Base-by-base conservation (phyloP, 164 flowering plant species). In the Echeveria elegans region DNA sequence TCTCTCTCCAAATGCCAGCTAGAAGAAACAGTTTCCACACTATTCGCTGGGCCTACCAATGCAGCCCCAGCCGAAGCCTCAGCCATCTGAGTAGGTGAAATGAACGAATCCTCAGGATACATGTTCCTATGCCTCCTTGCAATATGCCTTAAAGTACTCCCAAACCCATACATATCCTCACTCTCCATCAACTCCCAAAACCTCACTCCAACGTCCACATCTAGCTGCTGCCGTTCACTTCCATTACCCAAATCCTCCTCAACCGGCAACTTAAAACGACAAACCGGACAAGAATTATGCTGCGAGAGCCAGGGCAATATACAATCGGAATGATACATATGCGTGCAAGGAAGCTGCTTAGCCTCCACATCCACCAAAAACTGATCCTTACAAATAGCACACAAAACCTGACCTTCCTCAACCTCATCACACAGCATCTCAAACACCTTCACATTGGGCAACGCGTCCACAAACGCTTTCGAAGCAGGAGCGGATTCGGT, bases 361-460 rank as follows among this genome's bases (percentile, higher is more conserved):
- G 80, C 89, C 32, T 80, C 83, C 12, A 58, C 79, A 53, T 76
- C 82, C 2, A 75, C 37, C 7, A 60, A 60, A 61, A 85, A 83
- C 68, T 77, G 85, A 52, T 86, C 91, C 69, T 85, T 86, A 60
- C 91, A 88, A 19, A 88, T 82, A 0, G 87, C 81, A 69, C 95
- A 86, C 36, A 80, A 58, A 10, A 73, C 12, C 23, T 73, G 70
- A 23, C 71, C 81, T 0, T 67, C 64, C 1, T 50, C 56, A 28
- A 15, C 31, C 32, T 56, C 61, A 56, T 19, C 61, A 15, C 26
- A 56, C 61, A 56, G 1, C 28, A 24, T 21, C 8, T 52, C 58
- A 23, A 82, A 71, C 69, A 84, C 80, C 31, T 77, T 79, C 58
- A 82, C n/a, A 16, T 81, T 79, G n/a, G 84, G 82, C 61, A 80